Percentiles rank a stretch among this genome's conserved stretches.
Evolutionary conservation across 306 rosid species (phyloP).

Genomic region (Inga laurina): DNA sequence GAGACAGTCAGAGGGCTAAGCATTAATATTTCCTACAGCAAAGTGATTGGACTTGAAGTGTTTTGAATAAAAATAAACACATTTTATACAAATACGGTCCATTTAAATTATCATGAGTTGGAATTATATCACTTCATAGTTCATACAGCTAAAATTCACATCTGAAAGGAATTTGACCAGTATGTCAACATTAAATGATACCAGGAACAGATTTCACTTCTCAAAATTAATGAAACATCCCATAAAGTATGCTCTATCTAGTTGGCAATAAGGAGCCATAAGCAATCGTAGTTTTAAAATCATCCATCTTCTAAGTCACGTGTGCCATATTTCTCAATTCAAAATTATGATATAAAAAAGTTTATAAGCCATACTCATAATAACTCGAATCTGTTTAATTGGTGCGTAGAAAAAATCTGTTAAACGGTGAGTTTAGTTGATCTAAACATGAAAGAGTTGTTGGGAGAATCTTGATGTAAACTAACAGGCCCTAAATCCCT

Average conservation of each 20-base stretch:
- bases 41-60: background rate
- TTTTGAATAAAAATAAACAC: background rate
- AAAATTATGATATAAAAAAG: background rate
- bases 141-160: background rate
- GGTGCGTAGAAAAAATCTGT: background rate
- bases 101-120: background rate
- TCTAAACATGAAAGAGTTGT: background rate
- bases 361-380: background rate
- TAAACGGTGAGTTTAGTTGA: background rate
- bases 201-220: background rate
- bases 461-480: background rate
- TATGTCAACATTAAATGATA: background rate
- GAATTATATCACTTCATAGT: background rate
- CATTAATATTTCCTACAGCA: background rate
- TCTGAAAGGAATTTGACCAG: background rate
- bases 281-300: background rate
- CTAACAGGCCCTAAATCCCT: background rate
- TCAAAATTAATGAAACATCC: background rate
- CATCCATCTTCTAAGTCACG: slow-evolving; percentile 1
- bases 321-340: background rate
- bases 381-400: slow-evolving; percentile 3
- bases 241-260: background rate
- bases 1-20: background rate
- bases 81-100: background rate
- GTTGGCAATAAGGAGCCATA: background rate